phyloP scores from a whole-genome alignment of 257 asterid species.

The Catharanthus roseus region DNA sequence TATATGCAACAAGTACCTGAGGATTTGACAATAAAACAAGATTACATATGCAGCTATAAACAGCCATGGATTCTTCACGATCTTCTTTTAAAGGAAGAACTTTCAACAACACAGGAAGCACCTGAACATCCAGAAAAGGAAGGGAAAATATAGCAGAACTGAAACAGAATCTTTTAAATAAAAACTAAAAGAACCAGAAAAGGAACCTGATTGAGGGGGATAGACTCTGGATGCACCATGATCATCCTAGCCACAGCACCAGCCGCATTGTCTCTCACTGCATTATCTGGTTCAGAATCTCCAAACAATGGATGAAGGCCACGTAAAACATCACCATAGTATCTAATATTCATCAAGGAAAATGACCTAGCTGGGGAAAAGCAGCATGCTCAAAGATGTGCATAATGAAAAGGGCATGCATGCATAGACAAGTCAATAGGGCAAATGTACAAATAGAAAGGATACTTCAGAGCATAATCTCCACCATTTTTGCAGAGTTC shows the following conservation, averaged over 20 bases:
- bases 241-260: slow-evolving; percentile 99
- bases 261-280: slow-evolving; percentile 96
- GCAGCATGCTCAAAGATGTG: background rate
- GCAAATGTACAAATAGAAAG: slow-evolving; percentile 19
- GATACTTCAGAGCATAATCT: slow-evolving; percentile 73
- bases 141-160: slow-evolving; percentile 17
- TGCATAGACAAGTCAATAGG: background rate
- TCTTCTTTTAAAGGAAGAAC: slow-evolving; percentile 96
- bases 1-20: slow-evolving; percentile 46
- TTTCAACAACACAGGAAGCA: slow-evolving; percentile 79
- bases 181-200: slow-evolving; percentile 11
- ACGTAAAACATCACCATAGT: slow-evolving; percentile 55
- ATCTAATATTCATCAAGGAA: slow-evolving; percentile 43
- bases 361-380: background rate
- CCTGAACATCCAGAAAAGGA: slow-evolving; percentile 46
- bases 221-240: slow-evolving; percentile 74
- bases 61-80: slow-evolving; percentile 74
- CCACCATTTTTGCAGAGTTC: slow-evolving; percentile 97
- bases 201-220: slow-evolving; percentile 79
- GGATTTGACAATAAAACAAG: slow-evolving; percentile 85
- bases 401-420: background rate
- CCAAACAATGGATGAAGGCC: slow-evolving; percentile 83
- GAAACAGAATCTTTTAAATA: slow-evolving; percentile 6
- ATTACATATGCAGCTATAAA: slow-evolving; percentile 80
- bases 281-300: slow-evolving; percentile 86